A percentile compares a stretch with the other conserved stretches of the same genome.
Conservation (phyloP, 169 alveolate species). For the Plasmodium cynomolgi region DNA sequence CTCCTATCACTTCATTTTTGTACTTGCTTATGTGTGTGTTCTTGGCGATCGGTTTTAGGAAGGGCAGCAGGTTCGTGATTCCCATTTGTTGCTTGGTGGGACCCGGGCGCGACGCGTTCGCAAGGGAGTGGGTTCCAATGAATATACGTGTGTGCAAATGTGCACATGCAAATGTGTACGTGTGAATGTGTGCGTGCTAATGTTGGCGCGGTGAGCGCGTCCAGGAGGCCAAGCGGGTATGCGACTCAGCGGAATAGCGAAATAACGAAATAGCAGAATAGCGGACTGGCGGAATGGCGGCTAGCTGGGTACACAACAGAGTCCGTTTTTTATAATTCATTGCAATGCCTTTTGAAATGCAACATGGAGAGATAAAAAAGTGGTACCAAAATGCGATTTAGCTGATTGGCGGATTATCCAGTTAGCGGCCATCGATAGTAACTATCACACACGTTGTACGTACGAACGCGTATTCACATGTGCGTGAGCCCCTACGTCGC, state of each 20-base stretch:
- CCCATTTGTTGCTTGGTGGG: constrained; percentile 29
- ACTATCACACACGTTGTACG: not conserved
- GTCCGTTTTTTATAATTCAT: not conserved
- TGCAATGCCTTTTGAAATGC: not conserved
- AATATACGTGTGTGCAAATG: not conserved
- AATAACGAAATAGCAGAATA: not conserved
- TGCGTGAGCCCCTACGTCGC: not conserved
- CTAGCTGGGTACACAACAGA: not conserved
- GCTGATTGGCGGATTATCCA: not conserved
- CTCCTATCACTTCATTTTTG: constrained; percentile 81
- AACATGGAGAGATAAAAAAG: not conserved
- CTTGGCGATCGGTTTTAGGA: constrained; percentile 80
- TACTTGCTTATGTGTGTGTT: constrained; percentile 79
- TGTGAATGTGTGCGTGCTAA: not conserved
- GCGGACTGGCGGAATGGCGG: not conserved
- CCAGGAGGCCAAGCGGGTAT: not conserved
- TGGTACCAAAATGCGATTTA: not conserved
- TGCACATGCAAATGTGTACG: not conserved
- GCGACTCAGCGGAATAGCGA: not conserved
- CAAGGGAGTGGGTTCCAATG: not conserved
- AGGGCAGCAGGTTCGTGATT: constrained; percentile 73
- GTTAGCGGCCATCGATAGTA: not conserved
- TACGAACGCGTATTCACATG: not conserved
- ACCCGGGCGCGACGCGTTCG: not conserved
- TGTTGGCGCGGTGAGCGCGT: not conserved